Evolutionary conservation across 345 rosid species (phyloP).

Genomic region (Streptanthus diversifolius): DNA sequence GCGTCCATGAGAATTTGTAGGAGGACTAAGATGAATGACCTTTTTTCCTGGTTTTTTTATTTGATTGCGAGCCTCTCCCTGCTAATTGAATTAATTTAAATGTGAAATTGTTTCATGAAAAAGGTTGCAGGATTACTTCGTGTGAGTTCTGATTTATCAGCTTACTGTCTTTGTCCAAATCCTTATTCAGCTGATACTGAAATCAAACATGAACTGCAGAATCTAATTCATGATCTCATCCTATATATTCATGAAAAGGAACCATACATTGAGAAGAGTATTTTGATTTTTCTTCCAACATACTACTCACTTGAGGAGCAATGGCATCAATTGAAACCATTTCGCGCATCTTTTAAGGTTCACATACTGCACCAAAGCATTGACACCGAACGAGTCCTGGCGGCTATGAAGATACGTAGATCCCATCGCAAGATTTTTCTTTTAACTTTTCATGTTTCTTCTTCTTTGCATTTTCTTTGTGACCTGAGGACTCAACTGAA

Average conservation of each 20-base stretch:
- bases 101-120: slow-evolving; percentile 13
- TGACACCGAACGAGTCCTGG: slow-evolving; percentile 77
- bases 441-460: slow-evolving; percentile 2
- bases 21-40: too few relatives aligned
- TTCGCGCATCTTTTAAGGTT: slow-evolving; percentile 58
- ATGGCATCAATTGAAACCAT: slow-evolving; percentile 63
- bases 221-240: slow-evolving; percentile 68
- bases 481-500: slow-evolving; percentile 5
- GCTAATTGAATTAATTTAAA: slow-evolving; percentile 5
- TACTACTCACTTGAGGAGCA: slow-evolving; percentile 78
- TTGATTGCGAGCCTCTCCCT: background rate
- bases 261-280: slow-evolving; percentile 80
- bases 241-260: slow-evolving; percentile 68
- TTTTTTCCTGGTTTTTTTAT: too few relatives aligned
- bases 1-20: too few relatives aligned
- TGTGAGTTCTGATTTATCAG: slow-evolving; percentile 42
- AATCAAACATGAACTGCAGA: slow-evolving; percentile 67
- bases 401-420: slow-evolving; percentile 79
- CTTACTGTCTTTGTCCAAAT: slow-evolving; percentile 56
- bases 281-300: slow-evolving; percentile 90
- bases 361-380: too few relatives aligned
- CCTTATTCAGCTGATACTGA: slow-evolving; percentile 58
- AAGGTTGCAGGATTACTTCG: slow-evolving; percentile 70
- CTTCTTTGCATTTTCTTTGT: slow-evolving; percentile 13
- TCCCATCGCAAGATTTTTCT: slow-evolving; percentile 78